These are phyloP conservation scores for Apodospora peruviana DNA, from an alignment of 495 filamentous ascomycete species.

Conservation along the genomic window DNA sequence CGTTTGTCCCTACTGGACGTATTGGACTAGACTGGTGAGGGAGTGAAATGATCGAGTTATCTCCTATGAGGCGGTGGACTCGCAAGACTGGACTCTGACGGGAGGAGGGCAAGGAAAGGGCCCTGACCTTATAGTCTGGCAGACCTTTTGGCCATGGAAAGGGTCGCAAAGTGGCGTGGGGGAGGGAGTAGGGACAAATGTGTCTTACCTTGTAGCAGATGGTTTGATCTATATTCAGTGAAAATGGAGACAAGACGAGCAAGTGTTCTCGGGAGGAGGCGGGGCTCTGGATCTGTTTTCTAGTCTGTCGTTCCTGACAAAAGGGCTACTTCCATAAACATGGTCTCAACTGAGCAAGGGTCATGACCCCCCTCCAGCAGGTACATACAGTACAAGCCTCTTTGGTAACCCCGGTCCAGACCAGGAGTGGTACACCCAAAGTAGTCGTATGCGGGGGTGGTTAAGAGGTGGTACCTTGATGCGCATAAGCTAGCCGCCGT, in stretches of 20 bases:
- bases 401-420: slow-evolving; percentile 1
- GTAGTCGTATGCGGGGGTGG: slow-evolving; percentile 4
- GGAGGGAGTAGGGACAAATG: slow-evolving; percentile 12
- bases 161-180: slow-evolving; percentile 12
- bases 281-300: slow-evolving; percentile 9
- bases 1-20: not conserved
- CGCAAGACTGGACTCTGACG: too few species aligned
- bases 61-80: not conserved
- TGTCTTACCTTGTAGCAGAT: slow-evolving; percentile 14
- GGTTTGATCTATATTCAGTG: slow-evolving; percentile 12
- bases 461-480: not conserved
- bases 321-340: not conserved
- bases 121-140: slow-evolving; percentile 8
- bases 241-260: slow-evolving; percentile 3
- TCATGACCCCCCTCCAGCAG: not conserved
- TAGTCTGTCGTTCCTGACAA: not conserved
- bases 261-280: not conserved
- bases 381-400: slow-evolving; percentile 5
- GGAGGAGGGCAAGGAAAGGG: not conserved
- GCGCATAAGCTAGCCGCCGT: slow-evolving; percentile 6
- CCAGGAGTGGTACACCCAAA: not conserved
- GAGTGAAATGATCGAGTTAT: not conserved
- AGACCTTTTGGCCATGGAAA: not conserved
- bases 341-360: not conserved
- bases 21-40: not conserved